phyloP scores from a whole-genome alignment of 2,329 filamentous ascomycete species.

The Alternaria arbusti region DNA sequence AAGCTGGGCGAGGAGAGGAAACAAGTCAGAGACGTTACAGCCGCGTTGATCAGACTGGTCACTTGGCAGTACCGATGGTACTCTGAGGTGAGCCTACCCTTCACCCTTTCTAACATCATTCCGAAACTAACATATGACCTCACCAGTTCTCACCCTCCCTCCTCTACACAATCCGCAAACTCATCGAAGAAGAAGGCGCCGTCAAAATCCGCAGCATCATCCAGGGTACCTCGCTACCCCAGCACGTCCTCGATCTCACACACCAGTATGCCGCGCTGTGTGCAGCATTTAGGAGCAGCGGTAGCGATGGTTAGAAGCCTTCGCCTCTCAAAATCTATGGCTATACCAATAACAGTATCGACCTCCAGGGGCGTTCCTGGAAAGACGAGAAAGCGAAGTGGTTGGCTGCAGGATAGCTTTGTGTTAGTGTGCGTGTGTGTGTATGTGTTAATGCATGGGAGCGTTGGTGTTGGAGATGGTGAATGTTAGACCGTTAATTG shows the following conservation, averaged over 20 bases:
- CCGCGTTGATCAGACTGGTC: constrained; percentile 86
- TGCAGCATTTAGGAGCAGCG: constrained; percentile 92
- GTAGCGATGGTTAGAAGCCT: constrained; percentile 73
- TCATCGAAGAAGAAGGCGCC: constrained; percentile 97
- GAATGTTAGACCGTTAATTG: background rate
- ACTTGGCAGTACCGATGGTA: constrained; percentile 99
- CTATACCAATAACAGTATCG: constrained; percentile 9
- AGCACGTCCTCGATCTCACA: constrained; percentile 90
- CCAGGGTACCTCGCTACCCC: constrained; percentile 91
- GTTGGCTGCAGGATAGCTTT: background rate
- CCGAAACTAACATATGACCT: constrained; percentile 2
- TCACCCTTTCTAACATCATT: background rate
- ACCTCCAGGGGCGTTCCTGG: background rate
- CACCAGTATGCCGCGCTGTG: constrained; percentile 96
- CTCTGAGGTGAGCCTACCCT: constrained; percentile 70
- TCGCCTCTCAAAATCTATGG: constrained; percentile 19
- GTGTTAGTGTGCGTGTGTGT: background rate
- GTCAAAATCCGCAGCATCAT: constrained; percentile 98
- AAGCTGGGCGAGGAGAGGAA: constrained; percentile 78
- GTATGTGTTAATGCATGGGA: constrained; percentile 20
- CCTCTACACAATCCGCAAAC: constrained; percentile 82
- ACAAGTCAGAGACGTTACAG: constrained; percentile 80
- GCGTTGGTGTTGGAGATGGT: constrained; percentile 17
- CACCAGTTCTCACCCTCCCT: constrained; percentile 87
- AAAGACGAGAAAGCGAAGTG: background rate